Evolutionary conservation across 2,329 filamentous ascomycete species (phyloP).

Genomic region (Mycosphaerella arachidis): DNA sequence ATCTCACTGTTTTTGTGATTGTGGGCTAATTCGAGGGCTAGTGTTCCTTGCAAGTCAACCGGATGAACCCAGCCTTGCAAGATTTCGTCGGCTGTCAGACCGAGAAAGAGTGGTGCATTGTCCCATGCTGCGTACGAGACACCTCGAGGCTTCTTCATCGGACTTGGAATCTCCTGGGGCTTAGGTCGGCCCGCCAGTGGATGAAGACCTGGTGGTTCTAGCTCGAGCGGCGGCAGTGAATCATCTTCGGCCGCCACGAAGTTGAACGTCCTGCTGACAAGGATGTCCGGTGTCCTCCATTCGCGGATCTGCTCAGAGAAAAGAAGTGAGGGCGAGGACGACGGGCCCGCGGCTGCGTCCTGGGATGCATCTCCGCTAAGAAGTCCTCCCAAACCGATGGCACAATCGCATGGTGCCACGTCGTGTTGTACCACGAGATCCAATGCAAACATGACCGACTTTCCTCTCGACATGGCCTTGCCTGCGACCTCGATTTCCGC

Average conservation of each 20-base stretch:
- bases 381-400: not conserved
- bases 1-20: slow-evolving; percentile 1
- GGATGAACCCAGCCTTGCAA: not conserved
- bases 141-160: not conserved
- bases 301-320: not conserved
- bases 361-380: too few species aligned
- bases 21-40: not conserved
- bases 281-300: not conserved
- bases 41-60: not conserved
- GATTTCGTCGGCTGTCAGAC: not conserved
- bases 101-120: not conserved
- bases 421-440: not conserved
- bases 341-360: too few species aligned
- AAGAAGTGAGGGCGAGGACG: too few species aligned
- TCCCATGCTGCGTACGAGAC: not conserved
- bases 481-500: not conserved
- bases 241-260: not conserved
- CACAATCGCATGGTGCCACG: not conserved
- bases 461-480: not conserved
- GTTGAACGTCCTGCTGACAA: not conserved
- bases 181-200: not conserved
- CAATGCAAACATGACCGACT: not conserved
- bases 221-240: not conserved
- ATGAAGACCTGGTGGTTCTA: not conserved
- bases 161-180: not conserved